A percentile compares a stretch with the other conserved stretches of the same genome.
These are phyloP conservation scores for Candida palmyrensis DNA, from an alignment of 805 yeast species.

Conservation along the genomic window DNA sequence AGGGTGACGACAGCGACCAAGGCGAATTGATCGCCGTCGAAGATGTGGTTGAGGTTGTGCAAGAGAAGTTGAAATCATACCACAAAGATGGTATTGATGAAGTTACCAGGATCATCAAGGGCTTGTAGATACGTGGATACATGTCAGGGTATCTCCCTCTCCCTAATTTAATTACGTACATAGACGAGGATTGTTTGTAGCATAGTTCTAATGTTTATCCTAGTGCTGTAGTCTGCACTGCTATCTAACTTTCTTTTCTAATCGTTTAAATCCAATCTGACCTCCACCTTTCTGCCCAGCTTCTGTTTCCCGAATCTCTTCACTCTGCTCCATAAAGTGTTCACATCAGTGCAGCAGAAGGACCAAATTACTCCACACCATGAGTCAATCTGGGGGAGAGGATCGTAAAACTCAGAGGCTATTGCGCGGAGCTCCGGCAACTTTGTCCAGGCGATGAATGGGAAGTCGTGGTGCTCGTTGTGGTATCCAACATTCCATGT, in stretches of 20 bases:
- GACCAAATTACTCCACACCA: conserved; percentile 76
- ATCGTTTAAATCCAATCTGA: conserved; percentile 4
- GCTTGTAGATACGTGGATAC: conserved; percentile 34
- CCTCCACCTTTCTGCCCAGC: conserved; percentile 23
- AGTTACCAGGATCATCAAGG: conserved; percentile 57
- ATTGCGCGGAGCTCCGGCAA: conserved; percentile 57
- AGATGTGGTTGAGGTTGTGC: conserved; percentile 50
- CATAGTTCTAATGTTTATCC: conserved; percentile 3
- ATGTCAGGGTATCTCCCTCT: too few species aligned
- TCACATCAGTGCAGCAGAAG: conserved; percentile 63
- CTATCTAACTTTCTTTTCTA: neutral
- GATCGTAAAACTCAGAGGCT: conserved; percentile 78
- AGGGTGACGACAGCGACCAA: conserved; percentile 78
- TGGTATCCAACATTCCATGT: conserved; percentile 95
- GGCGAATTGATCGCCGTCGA: conserved; percentile 72
- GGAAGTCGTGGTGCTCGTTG: conserved; percentile 94
- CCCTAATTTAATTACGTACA: conserved; percentile 6
- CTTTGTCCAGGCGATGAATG: conserved; percentile 86
- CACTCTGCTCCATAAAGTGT: conserved; percentile 76
- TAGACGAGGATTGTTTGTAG: conserved; percentile 3
- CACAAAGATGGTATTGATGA: conserved; percentile 56
- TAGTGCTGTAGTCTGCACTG: neutral
- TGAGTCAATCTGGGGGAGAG: conserved; percentile 68
- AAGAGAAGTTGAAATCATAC: conserved; percentile 27
- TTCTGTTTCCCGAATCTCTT: conserved; percentile 49